Evolutionary conservation across 2,329 filamentous ascomycete genomes (phyloP), one percentile per base, ranked within the genome.

Genomic region (Penicillium aurantiogriseum): DNA sequence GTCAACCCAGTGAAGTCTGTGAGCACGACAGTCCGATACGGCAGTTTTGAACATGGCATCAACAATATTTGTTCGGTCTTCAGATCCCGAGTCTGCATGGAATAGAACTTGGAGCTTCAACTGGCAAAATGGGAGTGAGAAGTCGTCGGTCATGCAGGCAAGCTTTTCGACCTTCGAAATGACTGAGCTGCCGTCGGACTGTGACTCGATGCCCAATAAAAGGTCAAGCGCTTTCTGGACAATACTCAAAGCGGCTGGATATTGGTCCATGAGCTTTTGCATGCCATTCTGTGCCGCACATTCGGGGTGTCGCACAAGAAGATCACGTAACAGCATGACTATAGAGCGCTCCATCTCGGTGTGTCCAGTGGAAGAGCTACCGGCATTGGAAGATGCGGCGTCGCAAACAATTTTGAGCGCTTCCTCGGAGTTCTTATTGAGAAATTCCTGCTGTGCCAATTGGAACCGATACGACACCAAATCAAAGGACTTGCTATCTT

Each of bases 41-140:
- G 74, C 72, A 25, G 71, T 71, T 52, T 73, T 74, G 60, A 77
- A 77, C 67, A 77, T 71, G 25, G 73, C 65, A 56, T 77, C 73
- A 38, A 76, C 68, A 27, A 78, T 69, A 25, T 59, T 66, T 38
- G 66, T 70, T 50, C 63, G 69, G 19, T 69, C 66, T 7, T 69
- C 63, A 8, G 64, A 60, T 19, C 64, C 63, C 9, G 69, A 58
- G 23, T 70, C 69, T 21, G 65, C 67, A 35, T 70, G 69, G 59
- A 77, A 76, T 17, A 76, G 62, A n/a, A 75, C 61, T 52, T 76
- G 74, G 11, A 78, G 65, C 56, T 78, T 77, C 57, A 78, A 59
- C 45, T 77, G 74, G 47, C 74, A 77, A 42, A 76, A 74, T 5
- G 76, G 74, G 27, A 79, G 67, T 10, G 77, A 79, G 56, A 79